Percentiles rank a stretch among this genome's conserved stretches.
Evolutionary conservation across 163 green algal genomes (phyloP).

Genomic region (Chlamydomonas reinhardtii): DNA sequence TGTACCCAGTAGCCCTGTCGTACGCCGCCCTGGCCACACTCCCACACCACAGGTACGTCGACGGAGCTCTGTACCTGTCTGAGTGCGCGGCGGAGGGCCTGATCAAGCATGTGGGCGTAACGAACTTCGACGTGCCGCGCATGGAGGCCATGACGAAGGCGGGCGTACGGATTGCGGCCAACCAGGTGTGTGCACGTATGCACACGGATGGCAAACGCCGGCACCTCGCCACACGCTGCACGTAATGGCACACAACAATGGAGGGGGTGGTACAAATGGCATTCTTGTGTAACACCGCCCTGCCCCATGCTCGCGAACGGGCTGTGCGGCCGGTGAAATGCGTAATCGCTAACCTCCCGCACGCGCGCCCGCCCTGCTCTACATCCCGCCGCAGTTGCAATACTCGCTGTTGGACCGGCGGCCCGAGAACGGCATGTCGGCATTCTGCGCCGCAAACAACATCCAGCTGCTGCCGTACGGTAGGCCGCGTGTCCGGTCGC

Average conservation of each 20-base stretch:
- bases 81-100: slow-evolving; percentile 63
- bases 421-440: slow-evolving; percentile 78
- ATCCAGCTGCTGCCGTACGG: slow-evolving; percentile 85
- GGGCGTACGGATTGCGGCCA: slow-evolving; percentile 75
- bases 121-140: slow-evolving; percentile 87
- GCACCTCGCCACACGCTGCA: too few relatives aligned
- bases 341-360: too few relatives aligned
- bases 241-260: too few relatives aligned
- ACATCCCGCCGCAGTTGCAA: slow-evolving; percentile 75
- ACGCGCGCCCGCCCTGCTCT: too few relatives aligned
- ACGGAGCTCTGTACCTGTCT: slow-evolving; percentile 67
- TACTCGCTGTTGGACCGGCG: slow-evolving; percentile 89
- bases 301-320: too few relatives aligned
- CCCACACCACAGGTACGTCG: slow-evolving; percentile 64
- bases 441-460: slow-evolving; percentile 73
- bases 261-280: too few relatives aligned
- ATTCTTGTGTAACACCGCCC: too few relatives aligned
- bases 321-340: too few relatives aligned
- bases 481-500: too few relatives aligned
- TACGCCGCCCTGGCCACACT: too few relatives aligned
- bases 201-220: too few relatives aligned
- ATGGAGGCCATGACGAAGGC: slow-evolving; percentile 77
- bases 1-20: too few relatives aligned
- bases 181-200: slow-evolving; percentile 67
- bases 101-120: slow-evolving; percentile 78